Evolutionary conservation across 2,329 filamentous ascomycete species (phyloP).

Genomic region (Ophiobolus disseminans): DNA sequence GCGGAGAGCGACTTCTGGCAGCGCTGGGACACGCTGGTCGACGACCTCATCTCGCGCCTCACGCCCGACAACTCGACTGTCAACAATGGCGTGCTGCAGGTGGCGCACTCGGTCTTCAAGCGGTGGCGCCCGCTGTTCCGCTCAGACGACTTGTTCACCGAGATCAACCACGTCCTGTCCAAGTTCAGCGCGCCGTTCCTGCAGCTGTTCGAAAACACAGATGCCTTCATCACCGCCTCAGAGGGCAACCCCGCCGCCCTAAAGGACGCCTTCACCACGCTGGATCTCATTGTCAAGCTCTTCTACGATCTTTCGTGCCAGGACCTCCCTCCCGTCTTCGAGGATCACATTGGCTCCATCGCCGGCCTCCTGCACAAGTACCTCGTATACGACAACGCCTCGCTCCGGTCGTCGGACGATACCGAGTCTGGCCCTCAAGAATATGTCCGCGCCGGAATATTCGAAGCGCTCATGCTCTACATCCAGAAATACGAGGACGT

Average conservation of each 20-base stretch:
- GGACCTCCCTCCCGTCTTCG: slow-evolving; percentile 92
- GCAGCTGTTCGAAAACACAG: slow-evolving; percentile 75
- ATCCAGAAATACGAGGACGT: slow-evolving; percentile 96
- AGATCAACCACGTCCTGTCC: slow-evolving; percentile 93
- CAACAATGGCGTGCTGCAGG: slow-evolving; percentile 94
- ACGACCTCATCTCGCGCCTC: slow-evolving; percentile 88
- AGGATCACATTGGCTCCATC: slow-evolving; percentile 82
- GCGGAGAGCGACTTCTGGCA: slow-evolving; percentile 98
- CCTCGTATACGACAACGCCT: slow-evolving; percentile 83
- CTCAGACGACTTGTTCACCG: slow-evolving; percentile 89
- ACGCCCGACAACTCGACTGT: slow-evolving; percentile 80
- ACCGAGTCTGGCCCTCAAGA: slow-evolving; percentile 84
- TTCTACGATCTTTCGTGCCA: slow-evolving; percentile 98
- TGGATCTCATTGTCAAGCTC: slow-evolving; percentile 89
- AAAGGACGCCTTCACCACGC: slow-evolving; percentile 79
- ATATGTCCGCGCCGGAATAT: slow-evolving; percentile 90
- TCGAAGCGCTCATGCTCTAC: slow-evolving; percentile 87
- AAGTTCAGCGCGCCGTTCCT: slow-evolving; percentile 88
- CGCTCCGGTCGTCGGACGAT: slow-evolving; percentile 87
- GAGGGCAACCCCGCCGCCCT: slow-evolving; percentile 76
- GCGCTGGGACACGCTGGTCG: slow-evolving; percentile 93
- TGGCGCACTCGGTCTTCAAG: slow-evolving; percentile 97
- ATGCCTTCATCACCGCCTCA: slow-evolving; percentile 74
- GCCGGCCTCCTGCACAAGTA: slow-evolving; percentile 89
- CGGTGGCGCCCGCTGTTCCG: slow-evolving; percentile 94